Evolutionary conservation across 2,329 filamentous ascomycete species (phyloP), one percentile per base, ranked within the genome.

Genomic region (Diplodia mutila): DNA sequence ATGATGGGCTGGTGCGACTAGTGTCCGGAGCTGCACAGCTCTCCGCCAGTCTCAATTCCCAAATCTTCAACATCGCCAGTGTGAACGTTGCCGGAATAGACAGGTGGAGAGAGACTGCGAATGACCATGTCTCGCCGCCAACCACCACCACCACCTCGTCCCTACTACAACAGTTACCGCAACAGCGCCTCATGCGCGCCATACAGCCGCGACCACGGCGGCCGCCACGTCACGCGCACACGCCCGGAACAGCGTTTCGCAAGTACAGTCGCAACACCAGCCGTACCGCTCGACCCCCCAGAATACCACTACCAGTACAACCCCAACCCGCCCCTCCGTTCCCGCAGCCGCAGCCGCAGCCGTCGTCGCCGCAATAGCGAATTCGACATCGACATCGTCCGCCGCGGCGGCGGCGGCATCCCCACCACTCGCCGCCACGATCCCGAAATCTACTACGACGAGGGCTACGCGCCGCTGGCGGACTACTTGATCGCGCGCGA

Each of bases 161-260:
- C 32, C 8, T 39, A 12, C 37, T 9, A 6, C 37, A 14, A 11
- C 52, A 18, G 21, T 29, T 34, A 37, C 52, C 21, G 3, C 54
- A 11, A 2, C 55, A 18, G 23, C 55, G 16, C n/a, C 55, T 14
- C 12, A 14, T 4, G 34, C 34, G 14, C 51, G 3, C 42, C 42
- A 7, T 46, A 46, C 42, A 46, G 14, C 21, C 34, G 23, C 34
- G n/a, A 39, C 34, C 34, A 14, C 39, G 23, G 39, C 42, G 39
- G 59, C 59, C 18, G 42, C 12, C 42, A 51, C 42, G 25, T 46
- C 42, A 63, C 59, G 18, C 59, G 59, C 59, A 63, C 59, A 11
- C 59, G 59, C 12, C 59, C 59, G 3, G 59, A 63, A 37, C 42
- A 37, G 18, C 59, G 49, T 1, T 63, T 37, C 59, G 42, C 59